Evolutionary conservation across 768 basidiomycete genomes (phyloP), one percentile per base, ranked within the genome.

Genomic region (Cystofilobasidium macerans): DNA sequence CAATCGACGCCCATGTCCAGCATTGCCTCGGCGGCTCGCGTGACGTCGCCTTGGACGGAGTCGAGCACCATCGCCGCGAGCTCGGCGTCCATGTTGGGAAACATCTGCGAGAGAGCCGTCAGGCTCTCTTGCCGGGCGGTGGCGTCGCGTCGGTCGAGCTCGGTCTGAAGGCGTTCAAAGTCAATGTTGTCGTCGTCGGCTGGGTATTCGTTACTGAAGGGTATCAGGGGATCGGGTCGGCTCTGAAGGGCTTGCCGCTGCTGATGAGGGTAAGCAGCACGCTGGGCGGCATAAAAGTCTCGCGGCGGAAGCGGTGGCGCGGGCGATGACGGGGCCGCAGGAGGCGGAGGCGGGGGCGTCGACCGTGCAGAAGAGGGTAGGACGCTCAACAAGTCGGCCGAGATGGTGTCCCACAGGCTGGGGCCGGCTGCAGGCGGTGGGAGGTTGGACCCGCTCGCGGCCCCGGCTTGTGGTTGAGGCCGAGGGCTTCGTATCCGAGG

Each of bases 41-140:
- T 35, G 7, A 68, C 56, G 26, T 68, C 67, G 14, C 67, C 67
- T 22, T 68, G 67, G 40, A 63, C 58, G 32, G 57, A 36, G 42
- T 68, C 67, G 14, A 68, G 38, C 38, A 68, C 56, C 60, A 68
- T 36, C 26, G 61, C n/a, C 20, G 56, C 43, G 5, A 68, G 62
- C 2, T 68, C 67, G 6, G 60, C 42, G 57, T 68, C 67, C 16
- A 68, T 43, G 57, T 48, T 43, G 14, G 67, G 67, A 57, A 68
- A 64, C 30, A 64, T 65, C 26, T 66, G 57, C 0, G 48, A 32
- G 24, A 60, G 53, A 12, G 63, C 57, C 33, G 33, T 16, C 18
- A 54, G 51, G 30, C n/a, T 54, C 16, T 32, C 38, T 9, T 36
- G 45, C 60, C 61, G 62, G 24, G 54, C 61, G 43, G 35, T 16